Conservation (phyloP, 257 asterid species). For the Fraxinus anomala region DNA sequence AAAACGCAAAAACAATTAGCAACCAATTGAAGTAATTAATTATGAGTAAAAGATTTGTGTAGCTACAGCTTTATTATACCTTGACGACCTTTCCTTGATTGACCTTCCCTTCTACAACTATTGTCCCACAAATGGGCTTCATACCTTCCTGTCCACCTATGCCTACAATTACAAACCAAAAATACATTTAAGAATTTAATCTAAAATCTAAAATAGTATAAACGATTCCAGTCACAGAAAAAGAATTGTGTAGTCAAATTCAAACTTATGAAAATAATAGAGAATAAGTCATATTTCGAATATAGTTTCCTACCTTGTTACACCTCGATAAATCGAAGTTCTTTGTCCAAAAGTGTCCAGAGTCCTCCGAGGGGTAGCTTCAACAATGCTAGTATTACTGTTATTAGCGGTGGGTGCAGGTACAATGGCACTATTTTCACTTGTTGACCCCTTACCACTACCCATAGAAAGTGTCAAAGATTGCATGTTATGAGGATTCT, state of each 20-base stretch:
- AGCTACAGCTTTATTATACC: constrained; percentile 37
- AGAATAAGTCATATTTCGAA: not conserved
- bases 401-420: constrained; percentile 31
- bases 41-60: not conserved
- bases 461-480: constrained; percentile 59
- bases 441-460: constrained; percentile 45
- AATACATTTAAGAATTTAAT: not conserved
- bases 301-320: constrained; percentile 39
- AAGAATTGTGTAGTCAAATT: not conserved
- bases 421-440: constrained; percentile 34
- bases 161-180: constrained; percentile 44
- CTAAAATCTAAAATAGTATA: too few species aligned
- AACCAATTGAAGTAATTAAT: not conserved
- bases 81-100: constrained; percentile 94
- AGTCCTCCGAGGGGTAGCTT: constrained; percentile 48
- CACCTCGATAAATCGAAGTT: constrained; percentile 57
- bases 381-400: constrained; percentile 41
- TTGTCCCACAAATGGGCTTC: constrained; percentile 98
- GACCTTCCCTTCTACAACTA: constrained; percentile 94
- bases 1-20: not conserved
- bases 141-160: constrained; percentile 94
- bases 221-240: not conserved
- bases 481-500: constrained; percentile 41
- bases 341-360: constrained; percentile 56
- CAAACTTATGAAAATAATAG: not conserved